Evolutionary conservation across 208 protist species (phyloP).

Genomic region (Trypanosomatidae sp.): DNA sequence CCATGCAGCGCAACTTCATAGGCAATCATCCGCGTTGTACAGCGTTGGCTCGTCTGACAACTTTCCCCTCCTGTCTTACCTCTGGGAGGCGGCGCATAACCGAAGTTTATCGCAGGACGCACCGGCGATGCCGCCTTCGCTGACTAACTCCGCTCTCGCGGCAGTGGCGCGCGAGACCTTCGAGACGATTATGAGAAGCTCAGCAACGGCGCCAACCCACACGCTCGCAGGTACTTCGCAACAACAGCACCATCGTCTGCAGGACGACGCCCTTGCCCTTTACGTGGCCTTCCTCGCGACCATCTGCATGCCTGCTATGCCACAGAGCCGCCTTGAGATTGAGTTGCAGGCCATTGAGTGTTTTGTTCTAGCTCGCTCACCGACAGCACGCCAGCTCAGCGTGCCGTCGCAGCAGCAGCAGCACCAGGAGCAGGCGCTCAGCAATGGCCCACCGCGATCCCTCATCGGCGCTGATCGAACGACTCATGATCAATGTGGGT

Average conservation of each 20-base stretch:
- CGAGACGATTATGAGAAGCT: conserved; percentile 4
- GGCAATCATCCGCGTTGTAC: not conserved
- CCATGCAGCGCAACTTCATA: conserved; percentile 4
- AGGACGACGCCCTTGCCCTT: conserved; percentile 12
- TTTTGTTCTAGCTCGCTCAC: conserved; percentile 8
- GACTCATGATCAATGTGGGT: not conserved
- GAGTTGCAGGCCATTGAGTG: not conserved
- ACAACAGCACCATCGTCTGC: not conserved
- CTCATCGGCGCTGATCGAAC: not conserved
- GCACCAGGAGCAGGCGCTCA: not conserved
- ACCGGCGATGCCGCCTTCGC: not conserved
- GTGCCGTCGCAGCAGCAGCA: not conserved
- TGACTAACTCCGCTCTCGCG: not conserved
- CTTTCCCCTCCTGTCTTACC: conserved; percentile 10
- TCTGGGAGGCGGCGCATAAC: not conserved
- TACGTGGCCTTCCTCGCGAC: conserved; percentile 23
- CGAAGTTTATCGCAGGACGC: too few relatives aligned
- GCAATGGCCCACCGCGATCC: not conserved
- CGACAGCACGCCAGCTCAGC: not conserved
- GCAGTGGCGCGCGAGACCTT: conserved; percentile 18
- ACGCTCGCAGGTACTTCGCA: not conserved
- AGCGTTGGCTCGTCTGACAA: not conserved
- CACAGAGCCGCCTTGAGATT: not conserved
- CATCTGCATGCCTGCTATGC: not conserved
- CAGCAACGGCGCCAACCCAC: not conserved